These are phyloP conservation scores for Pistacia atlantica DNA, from an alignment of 345 rosid species.

Conservation along the genomic window DNA sequence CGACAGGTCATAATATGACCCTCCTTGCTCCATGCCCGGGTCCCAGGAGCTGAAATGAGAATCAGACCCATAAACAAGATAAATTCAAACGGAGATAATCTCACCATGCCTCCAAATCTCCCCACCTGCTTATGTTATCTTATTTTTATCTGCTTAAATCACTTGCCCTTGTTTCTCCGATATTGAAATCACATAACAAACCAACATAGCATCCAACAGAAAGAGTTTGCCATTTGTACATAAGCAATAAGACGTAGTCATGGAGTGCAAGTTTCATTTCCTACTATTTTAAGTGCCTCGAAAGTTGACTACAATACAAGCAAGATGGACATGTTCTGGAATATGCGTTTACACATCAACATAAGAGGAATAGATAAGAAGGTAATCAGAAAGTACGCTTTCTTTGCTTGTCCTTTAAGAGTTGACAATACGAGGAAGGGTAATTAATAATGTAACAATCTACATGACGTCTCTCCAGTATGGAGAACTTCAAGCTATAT, in stretches of 20 bases:
- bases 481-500: constrained; percentile 9
- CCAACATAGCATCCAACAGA: constrained; percentile 14
- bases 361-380: background rate
- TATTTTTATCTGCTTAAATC: constrained; percentile 5
- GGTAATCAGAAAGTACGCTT: background rate
- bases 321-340: constrained; percentile 43
- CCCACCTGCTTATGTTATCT: constrained; percentile 25
- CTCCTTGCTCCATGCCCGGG: constrained; percentile 87
- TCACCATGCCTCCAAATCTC: constrained; percentile 11
- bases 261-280: constrained; percentile 63
- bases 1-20: constrained; percentile 86
- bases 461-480: background rate
- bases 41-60: constrained; percentile 38
- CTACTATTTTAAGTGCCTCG: constrained; percentile 21
- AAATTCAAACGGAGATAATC: constrained; percentile 26
- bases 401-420: constrained; percentile 27
- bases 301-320: constrained; percentile 27
- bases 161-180: constrained; percentile 5
- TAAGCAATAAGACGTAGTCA: constrained; percentile 31
- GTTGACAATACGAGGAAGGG: constrained; percentile 4
- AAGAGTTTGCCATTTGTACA: constrained; percentile 1
- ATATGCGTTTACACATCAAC: constrained; percentile 15
- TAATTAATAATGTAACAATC: constrained; percentile 3
- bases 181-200: constrained; percentile 13
- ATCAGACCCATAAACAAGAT: constrained; percentile 33